Base-by-base conservation (phyloP, 768 basidiomycete genomes). In the Chiua virens region DNA sequence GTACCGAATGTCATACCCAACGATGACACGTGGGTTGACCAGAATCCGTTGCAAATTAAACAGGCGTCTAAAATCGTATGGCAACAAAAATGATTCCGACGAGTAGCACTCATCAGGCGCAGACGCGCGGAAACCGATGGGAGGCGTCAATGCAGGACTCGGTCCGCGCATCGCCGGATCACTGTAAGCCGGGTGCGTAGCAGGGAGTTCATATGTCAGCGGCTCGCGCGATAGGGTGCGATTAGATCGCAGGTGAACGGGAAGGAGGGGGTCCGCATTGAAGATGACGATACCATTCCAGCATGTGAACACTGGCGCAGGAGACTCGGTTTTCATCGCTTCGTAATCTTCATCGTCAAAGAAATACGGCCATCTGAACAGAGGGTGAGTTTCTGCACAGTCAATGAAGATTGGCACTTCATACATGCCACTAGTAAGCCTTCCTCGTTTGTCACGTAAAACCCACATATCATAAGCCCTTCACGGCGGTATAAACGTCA, bases 281-380 rank as follows among this genome's bases (percentile, higher is more conserved):
- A 77, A 71, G 3, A 70, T 71, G 42, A 66, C 66, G 54, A 77
- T 73, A 28, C 76, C 76, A 44, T 77, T 77, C 76, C 76, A 77
- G 60, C 76, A 77, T 0, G 73, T 53, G 49, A 75, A 73, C 7
- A 76, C 75, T 10, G 76, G 75, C 2, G 68, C 75, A 11, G 76
- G 73, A 14, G 70, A 67, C 32, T 72, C 75, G 11, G 46, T 54
- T 44, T 67, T 60, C 57, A 77, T 66, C 4, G 71, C 70, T 37
- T 63, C 56, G 53, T 66, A 64, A 44, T 59, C 71, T 10, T 65
- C 68, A 8, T 64, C 55, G 39, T 77, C 74, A 36, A 76, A 64
- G 52, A 77, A 71, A 52, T 73, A 77, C 0, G 76, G 76, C 75
- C 76, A 63, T 51, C 62, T 63, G 30, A 22, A 11, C 30, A 6